Base-by-base conservation (phyloP, 202 grass and related monocot genomes). In the Dendrocalamus latiflorus region DNA sequence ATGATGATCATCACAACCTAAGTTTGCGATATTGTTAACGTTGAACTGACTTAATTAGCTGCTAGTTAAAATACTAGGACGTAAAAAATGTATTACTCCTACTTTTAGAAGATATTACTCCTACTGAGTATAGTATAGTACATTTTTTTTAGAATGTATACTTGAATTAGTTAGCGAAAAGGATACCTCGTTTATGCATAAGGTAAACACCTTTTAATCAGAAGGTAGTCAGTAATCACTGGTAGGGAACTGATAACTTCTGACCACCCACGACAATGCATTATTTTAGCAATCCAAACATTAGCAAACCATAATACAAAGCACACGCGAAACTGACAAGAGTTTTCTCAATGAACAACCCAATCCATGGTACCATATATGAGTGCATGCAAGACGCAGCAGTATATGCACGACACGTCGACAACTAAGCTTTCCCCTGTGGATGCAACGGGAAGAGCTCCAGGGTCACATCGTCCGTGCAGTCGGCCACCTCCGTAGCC, bases 391-490 rank as follows among this genome's bases (percentile, higher is more conserved):
- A n/a, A n/a, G n/a, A n/a, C n/a, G 16, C 18, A 68, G 65, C 22
- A 42, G 30, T 45, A 67, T 43, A 42, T 66, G 47, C 47, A 65
- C n/a, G n/a, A n/a, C n/a, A n/a, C n/a, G n/a, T n/a, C 58, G 63
- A 34, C 1, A 8, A 54, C 47, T 43, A 70, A 50, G 68, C 70
- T 74, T 91, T 97, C 37, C 86, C 72, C 68, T 91, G 90, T 0
- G 95, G 95, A 73, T 38, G 89, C 90, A 98, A 85, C 24, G 95
- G 95, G 82, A 98, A 98, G 82, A 98, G 92, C 80, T 98, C 92
- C 63, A 98, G 68, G 1, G 90, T 98, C 56, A 73, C 76, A 34
- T 87, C 81, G 18, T 50, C 65, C 4, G 57, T 78, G 76, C 34
- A 51, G 83, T 66, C 41, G 14, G 33, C 41, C 63, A 59, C 48